A percentile compares a stretch with the other conserved stretches of the same genome.
These are phyloP conservation scores for Xylariaceae sp. DNA, from an alignment of 2,329 filamentous ascomycete genomes.

Conservation along the genomic window DNA sequence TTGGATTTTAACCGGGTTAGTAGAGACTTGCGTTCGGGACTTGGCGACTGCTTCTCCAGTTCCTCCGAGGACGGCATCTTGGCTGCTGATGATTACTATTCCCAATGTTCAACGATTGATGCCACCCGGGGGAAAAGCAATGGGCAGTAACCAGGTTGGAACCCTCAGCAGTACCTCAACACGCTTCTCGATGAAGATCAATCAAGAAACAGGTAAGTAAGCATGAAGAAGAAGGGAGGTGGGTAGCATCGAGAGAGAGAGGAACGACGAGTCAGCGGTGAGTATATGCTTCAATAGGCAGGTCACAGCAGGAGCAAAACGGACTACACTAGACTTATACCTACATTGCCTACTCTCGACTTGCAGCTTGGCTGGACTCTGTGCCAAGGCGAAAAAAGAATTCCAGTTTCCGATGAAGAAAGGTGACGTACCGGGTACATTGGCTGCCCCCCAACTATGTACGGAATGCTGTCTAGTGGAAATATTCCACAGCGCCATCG, in stretches of 20 bases:
- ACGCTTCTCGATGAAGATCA: neutral
- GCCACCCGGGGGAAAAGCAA: too few species aligned
- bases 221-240: neutral
- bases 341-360: neutral
- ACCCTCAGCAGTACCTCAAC: too few species aligned
- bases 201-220: neutral
- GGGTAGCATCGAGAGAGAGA: neutral
- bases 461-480: too few species aligned
- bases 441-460: too few species aligned
- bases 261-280: neutral
- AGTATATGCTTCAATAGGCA: neutral
- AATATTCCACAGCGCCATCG: too few species aligned
- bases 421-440: too few species aligned
- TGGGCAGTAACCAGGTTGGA: too few species aligned
- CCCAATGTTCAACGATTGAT: too few species aligned
- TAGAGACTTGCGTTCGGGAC: constrained; percentile 11
- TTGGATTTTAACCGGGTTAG: constrained; percentile 25
- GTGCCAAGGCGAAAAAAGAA: too few species aligned
- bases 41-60: constrained; percentile 11
- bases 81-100: neutral
- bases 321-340: neutral
- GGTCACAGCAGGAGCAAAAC: neutral
- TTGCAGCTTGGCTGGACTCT: neutral
- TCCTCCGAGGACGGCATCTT: constrained; percentile 5
- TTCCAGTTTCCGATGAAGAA: too few species aligned